Evolutionary conservation across 176 grass and related monocot species (phyloP).

Genomic region (Musa troglodytarum): DNA sequence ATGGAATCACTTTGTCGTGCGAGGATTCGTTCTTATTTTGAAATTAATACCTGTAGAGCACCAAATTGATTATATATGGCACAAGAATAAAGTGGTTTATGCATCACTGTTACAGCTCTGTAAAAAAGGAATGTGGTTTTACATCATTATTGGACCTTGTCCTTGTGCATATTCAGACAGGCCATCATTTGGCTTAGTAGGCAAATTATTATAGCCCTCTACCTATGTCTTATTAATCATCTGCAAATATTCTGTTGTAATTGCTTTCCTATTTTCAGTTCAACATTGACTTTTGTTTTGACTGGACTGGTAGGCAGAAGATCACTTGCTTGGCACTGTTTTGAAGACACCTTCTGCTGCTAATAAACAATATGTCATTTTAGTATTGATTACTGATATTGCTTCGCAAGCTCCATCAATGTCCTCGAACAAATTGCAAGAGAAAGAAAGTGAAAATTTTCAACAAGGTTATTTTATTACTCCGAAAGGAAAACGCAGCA

Average conservation of each 20-base stretch:
- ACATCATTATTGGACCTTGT: not conserved
- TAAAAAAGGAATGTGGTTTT: not conserved
- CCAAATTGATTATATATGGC: not conserved
- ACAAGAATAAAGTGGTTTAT: not conserved
- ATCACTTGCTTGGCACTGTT: conserved; percentile 77
- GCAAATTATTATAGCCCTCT: not conserved
- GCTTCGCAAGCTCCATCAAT: conserved; percentile 26
- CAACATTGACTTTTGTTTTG: conserved; percentile 16
- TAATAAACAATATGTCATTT: conserved; percentile 63
- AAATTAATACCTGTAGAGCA: not conserved
- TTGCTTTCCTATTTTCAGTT: conserved; percentile 13
- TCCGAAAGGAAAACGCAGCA: conserved; percentile 87
- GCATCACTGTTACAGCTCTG: not conserved
- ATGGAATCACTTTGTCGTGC: not conserved
- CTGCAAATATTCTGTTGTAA: not conserved
- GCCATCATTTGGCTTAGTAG: not conserved
- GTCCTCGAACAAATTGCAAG: conserved; percentile 31
- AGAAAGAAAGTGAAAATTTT: conserved; percentile 45
- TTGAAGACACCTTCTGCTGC: conserved; percentile 54
- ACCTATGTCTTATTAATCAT: not conserved
- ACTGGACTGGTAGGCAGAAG: conserved; percentile 63
- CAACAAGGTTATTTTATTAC: conserved; percentile 64
- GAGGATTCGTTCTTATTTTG: not conserved
- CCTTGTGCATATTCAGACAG: not conserved
- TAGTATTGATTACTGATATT: conserved; percentile 60